These are phyloP conservation scores for Talaromyces amestolkiae DNA, from an alignment of 2,329 filamentous ascomycete genomes.

Conservation along the genomic window DNA sequence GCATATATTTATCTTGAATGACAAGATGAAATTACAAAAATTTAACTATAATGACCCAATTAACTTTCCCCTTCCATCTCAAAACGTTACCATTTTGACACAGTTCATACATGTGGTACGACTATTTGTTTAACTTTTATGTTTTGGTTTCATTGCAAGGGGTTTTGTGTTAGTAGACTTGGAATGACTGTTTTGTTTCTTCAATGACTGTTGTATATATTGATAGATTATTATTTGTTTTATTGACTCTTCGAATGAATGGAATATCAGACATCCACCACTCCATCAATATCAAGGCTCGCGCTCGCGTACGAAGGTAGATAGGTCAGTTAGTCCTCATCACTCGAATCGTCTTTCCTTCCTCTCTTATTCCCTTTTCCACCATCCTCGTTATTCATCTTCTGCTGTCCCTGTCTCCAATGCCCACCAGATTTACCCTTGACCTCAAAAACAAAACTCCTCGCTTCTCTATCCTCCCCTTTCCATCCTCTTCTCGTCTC, in stretches of 20 bases:
- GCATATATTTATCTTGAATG: not conserved
- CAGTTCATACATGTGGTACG: not conserved
- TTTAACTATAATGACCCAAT: constrained; percentile 4
- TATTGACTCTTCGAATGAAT: not conserved
- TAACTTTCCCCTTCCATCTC: not conserved
- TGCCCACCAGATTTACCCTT: constrained; percentile 29
- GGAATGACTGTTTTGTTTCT: not conserved
- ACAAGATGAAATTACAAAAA: not conserved
- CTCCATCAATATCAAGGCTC: too few relatives aligned
- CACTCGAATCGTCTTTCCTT: constrained; percentile 3
- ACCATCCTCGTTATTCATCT: not conserved
- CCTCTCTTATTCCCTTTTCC: not conserved
- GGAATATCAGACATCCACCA: not conserved
- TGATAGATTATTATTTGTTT: constrained; percentile 5
- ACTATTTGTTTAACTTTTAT: not conserved
- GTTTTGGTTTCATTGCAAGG: not conserved
- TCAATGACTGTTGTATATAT: constrained; percentile 3
- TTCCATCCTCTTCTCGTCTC: constrained; percentile 49
- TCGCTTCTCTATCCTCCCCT: constrained; percentile 48
- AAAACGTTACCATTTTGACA: not conserved
- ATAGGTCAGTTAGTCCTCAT: not conserved
- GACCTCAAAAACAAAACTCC: constrained; percentile 47
- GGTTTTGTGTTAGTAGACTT: constrained; percentile 9
- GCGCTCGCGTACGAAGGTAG: too few relatives aligned
- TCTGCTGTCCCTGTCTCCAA: not conserved